Base-by-base conservation (phyloP, 441 rosid genomes). In the Hura crepitans region DNA sequence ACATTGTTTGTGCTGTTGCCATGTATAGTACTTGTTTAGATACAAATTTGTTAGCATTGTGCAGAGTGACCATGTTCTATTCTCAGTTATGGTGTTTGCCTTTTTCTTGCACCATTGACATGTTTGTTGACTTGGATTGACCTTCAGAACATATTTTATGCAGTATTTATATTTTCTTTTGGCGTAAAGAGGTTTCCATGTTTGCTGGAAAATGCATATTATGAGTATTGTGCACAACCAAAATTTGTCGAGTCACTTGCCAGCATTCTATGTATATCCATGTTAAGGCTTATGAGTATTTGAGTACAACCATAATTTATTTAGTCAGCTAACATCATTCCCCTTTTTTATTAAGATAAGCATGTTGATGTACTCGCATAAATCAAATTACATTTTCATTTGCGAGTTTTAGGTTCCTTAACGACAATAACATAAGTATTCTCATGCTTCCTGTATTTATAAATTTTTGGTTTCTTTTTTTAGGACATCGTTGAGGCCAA, bases 401-500 rank as follows among this genome's bases (percentile, higher is more conserved):
- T 13, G 18, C n/a, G 11, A 27, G 66, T 43, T 15, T 31, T 14
- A 1, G 14, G 46, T 31, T 61, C 66, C 66, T 62, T 15, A 7
- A 43, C 53, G 6, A 60, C 23, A 28, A 15, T 67, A 23, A 37
- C 5, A n/a, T 20, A 6, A 50, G 2, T 7, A 14, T 30, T 45
- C 11, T 56, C 0, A 69, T 28, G 54, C 33, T 66, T 37, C 37
- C 4, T 56, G 33, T 13, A 55, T 51, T 54, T 58, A 4, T 10
- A 13, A 20, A 7, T 20, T 65, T 51, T 39, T 37, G 58, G 3
- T 46, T 20, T 74, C 12, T 68, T 47, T 70, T 43, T 74, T 51
- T 64, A 85, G 89, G 91, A 86, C 72, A 81, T 85, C 69, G 60
- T 59, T 10, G 94, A 89, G 85, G 97, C 96, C 65, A 85, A 85